phyloP scores from a whole-genome alignment of 169 alveolate species.

The Cryptosporidium sp. region DNA sequence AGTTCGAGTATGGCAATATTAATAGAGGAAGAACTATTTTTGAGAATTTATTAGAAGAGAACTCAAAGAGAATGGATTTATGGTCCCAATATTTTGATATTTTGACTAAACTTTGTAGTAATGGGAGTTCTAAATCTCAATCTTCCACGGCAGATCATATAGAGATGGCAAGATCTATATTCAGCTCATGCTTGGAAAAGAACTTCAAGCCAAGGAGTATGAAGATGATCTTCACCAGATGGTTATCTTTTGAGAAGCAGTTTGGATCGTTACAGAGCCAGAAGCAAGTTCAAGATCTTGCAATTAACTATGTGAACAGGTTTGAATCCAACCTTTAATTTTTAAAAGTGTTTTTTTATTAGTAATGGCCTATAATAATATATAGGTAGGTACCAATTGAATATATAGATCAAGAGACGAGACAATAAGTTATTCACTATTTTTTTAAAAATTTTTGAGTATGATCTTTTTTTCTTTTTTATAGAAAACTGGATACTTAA shows the following conservation, averaged over 20 bases:
- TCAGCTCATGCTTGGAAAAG: slow-evolving; percentile 16
- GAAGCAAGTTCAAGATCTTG: slow-evolving; percentile 84
- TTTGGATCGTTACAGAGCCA: slow-evolving; percentile 82
- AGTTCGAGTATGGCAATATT: slow-evolving; percentile 82
- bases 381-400: not conserved
- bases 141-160: slow-evolving; percentile 7
- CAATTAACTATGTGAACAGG: slow-evolving; percentile 81
- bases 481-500: too few relatives aligned
- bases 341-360: not conserved
- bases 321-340: slow-evolving; percentile 33
- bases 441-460: not conserved
- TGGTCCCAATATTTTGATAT: slow-evolving; percentile 87
- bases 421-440: not conserved
- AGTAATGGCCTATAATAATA: not conserved
- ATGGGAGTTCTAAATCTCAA: not conserved
- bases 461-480: not conserved
- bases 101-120: slow-evolving; percentile 4
- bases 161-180: slow-evolving; percentile 48
- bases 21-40: slow-evolving; percentile 85
- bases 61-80: slow-evolving; percentile 86
- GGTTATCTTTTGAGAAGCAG: slow-evolving; percentile 86
- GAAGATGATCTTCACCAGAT: slow-evolving; percentile 80
- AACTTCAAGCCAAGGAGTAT: slow-evolving; percentile 80
- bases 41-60: slow-evolving; percentile 86
- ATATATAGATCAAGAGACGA: not conserved